Base-by-base conservation (phyloP, 352 stramenopile genomes). In the Globisporangium okanoganense region DNA sequence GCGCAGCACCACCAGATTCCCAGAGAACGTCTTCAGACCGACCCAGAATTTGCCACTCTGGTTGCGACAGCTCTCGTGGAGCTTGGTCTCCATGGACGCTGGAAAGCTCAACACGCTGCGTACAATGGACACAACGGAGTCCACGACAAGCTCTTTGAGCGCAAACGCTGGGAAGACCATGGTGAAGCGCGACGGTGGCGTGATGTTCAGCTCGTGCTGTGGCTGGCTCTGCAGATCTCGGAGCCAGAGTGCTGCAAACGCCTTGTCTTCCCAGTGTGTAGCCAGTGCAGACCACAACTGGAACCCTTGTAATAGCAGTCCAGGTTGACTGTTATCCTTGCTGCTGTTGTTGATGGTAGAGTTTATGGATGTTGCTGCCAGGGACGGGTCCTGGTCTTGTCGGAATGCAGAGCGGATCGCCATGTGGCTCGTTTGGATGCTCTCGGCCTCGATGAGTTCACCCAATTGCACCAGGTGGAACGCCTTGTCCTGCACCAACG, bases 11-110 rank as follows among this genome's bases (percentile, higher is more conserved):
- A 90, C 64, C 3, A 88, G 48, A 54, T 77, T 86, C 1, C 67
- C 71, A 5, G 70, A 58, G n/a, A 74, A 71, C 5, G 74, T 74
- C 59, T 58, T 62, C 51, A 87, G 58, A 9, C 78, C 66, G 20
- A 78, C 54, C 76, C 78, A 88, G 45, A 86, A 64, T 27, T 79
- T 88, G 5, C 71, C 76, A 57, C 76, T 58, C 14, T 79, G 65
- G 2, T 49, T 65, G 54, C 79, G 71, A 47, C 72, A 82, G 6
- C 66, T 75, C 44, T 64, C 54, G 31, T 64, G 68, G 52, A 87
- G 69, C 25, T 49, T 45, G 2, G 59, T 7, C 14, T 69, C 35
- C 12, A 78, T 59, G 14, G 66, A 35, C 20, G 33, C 18, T 2
- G 70, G 57, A 5, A 77, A 56, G 9, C 66, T 56, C 25, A 85